phyloP scores from a whole-genome alignment of 345 rosid genomes.

The Capsella bursapastoris region DNA sequence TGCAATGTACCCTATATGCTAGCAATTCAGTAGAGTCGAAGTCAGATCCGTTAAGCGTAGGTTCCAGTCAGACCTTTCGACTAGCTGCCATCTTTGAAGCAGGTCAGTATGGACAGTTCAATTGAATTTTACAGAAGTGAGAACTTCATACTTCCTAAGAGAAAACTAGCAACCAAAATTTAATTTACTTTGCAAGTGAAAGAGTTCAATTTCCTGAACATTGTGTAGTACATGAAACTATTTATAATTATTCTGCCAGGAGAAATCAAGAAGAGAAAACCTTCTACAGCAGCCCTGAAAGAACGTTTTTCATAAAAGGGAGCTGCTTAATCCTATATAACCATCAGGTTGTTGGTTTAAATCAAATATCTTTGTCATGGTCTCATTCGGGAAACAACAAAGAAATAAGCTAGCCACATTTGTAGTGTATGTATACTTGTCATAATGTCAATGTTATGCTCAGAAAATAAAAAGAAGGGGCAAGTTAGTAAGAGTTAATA shows the following conservation, averaged over 20 bases:
- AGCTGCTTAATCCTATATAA: constrained; percentile 21
- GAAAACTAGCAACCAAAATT: constrained; percentile 42
- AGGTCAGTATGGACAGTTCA: constrained; percentile 42
- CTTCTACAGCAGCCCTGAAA: constrained; percentile 16
- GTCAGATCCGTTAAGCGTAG: constrained; percentile 42
- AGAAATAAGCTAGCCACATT: constrained; percentile 19
- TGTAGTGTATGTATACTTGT: constrained; percentile 28
- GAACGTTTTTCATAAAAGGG: constrained; percentile 10
- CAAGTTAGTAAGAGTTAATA: constrained; percentile 33
- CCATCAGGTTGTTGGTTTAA: constrained; percentile 16
- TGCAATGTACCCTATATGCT: constrained; percentile 44
- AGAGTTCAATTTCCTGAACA: constrained; percentile 6
- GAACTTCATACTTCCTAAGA: constrained; percentile 35
- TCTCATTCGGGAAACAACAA: constrained; percentile 14
- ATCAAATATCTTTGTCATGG: constrained; percentile 25
- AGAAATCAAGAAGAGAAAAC: constrained; percentile 18
- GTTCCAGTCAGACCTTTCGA: constrained; percentile 44
- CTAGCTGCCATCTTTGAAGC: constrained; percentile 48
- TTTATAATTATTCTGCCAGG: constrained; percentile 17
- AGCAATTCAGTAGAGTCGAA: constrained; percentile 45
- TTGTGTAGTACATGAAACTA: constrained; percentile 15
- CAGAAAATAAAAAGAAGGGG: constrained; percentile 13
- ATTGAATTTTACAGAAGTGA: constrained; percentile 38
- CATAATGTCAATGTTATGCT: constrained; percentile 24
- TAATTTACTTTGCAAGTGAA: constrained; percentile 34